Conservation (phyloP, 768 basidiomycete species). For the Dacryopinax primogenitus region DNA sequence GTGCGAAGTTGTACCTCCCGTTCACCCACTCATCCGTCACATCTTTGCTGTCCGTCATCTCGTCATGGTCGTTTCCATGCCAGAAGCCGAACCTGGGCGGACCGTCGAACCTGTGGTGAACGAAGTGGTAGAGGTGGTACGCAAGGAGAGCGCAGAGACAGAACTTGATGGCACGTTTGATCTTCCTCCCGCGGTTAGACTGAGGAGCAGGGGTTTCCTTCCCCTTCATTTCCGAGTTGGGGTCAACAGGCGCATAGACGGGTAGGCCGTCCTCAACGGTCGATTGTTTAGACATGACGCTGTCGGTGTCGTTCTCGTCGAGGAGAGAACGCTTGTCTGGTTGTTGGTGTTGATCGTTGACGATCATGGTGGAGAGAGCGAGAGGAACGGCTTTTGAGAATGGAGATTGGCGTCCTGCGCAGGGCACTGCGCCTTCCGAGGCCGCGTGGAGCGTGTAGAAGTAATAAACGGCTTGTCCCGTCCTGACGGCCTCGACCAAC, state of each 20-base stretch:
- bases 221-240: not conserved
- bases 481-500: not conserved
- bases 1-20: not conserved
- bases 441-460: not conserved
- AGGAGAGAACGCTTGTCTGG: not conserved
- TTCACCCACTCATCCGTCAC: constrained; percentile 5
- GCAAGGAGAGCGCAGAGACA: not conserved
- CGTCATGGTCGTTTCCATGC: not conserved
- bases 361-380: not conserved
- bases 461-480: not conserved
- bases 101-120: not conserved
- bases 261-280: not conserved
- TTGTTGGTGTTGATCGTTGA: not conserved
- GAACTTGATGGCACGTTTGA: not conserved
- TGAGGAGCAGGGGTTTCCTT: not conserved
- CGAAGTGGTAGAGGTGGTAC: not conserved
- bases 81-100: constrained; percentile 4
- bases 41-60: not conserved
- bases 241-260: not conserved
- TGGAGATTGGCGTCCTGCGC: not conserved
- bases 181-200: not conserved
- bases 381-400: not conserved
- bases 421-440: not conserved
- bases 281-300: not conserved
- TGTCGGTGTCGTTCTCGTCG: not conserved